Conservation (phyloP, 2,329 filamentous ascomycete species). For the Calycina marina region DNA sequence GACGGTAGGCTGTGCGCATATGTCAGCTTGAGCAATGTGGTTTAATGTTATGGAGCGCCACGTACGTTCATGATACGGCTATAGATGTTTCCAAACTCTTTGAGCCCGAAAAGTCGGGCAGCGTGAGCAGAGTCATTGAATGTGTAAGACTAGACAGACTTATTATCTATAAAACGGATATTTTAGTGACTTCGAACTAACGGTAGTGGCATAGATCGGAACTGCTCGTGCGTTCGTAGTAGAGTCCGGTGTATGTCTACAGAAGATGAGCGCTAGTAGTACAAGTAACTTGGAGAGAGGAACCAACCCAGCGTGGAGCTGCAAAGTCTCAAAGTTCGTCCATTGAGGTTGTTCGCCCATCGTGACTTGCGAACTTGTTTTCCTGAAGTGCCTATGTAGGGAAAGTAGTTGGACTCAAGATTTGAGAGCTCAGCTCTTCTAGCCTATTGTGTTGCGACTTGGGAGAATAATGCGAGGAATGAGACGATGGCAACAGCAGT, state of each 20-base stretch:
- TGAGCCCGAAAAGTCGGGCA: conserved; percentile 86
- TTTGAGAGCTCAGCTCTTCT: too few species aligned
- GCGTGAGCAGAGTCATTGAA: conserved; percentile 97
- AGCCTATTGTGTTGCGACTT: too few species aligned
- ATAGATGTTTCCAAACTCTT: conserved; percentile 94
- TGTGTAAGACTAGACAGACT: conserved; percentile 51
- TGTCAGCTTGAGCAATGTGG: conserved; percentile 1
- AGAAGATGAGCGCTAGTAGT: conserved; percentile 6
- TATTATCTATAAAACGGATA: too few species aligned
- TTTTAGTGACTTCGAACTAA: conserved; percentile 16
- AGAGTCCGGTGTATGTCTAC: conserved; percentile 65
- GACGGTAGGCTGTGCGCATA: conserved; percentile 55
- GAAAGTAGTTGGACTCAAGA: too few species aligned
- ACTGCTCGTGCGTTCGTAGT: conserved; percentile 79
- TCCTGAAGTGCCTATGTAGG: too few species aligned
- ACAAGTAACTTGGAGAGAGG: conserved; percentile 4
- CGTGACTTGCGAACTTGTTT: too few species aligned
- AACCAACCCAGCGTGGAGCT: conserved; percentile 67
- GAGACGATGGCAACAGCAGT: too few species aligned
- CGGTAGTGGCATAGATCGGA: conserved; percentile 89
- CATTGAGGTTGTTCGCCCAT: not conserved
- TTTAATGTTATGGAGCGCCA: not conserved
- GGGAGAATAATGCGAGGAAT: too few species aligned
- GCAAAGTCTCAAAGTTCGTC: conserved; percentile 61
- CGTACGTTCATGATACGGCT: conserved; percentile 82